Base-by-base conservation (phyloP, 371 early-diverging fungal species). In the Thermomucor indicae-seudaticae region DNA sequence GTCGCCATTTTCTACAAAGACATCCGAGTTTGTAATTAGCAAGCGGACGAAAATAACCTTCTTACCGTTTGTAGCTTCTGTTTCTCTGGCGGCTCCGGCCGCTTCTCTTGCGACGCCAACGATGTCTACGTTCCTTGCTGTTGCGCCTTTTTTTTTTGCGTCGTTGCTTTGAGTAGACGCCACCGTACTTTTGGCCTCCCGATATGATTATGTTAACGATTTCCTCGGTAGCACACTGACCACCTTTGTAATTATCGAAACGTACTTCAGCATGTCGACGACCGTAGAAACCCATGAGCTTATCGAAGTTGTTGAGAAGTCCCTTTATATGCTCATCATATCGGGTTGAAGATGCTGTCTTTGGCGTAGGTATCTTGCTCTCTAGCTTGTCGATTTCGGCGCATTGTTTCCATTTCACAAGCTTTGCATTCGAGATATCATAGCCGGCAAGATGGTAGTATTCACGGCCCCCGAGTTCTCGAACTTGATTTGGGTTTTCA, bases 231-330 rank as follows among this genome's bases (percentile, higher is more conserved):
- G 47, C 20, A 7, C 34, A 41, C 39, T 57, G 51, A 2, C 41
- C 23, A 20, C 47, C 47, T 44, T 47, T 14, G 23, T 57, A 57
- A 12, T 51, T 51, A 17, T 42, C 20, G 29, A 57, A 47, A 6
- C 22, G 24, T 17, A 53, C 24, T 22, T 45, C 25, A 46, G 43
- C 43, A 6, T 0, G 22, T 22, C 43, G 14, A 23, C 43, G 14
- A 24, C 22, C 22, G 43, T 24, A 42, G 11, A 2, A 22, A 2
- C 23, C 8, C 7, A 32, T 14, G 14, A 32, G 32, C 8, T 32
- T n/a, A 32, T 32, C 32, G 8, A 32, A 14, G 7, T 14, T 7
- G 32, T 42, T 23, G 43, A 42, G 24, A 14, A 42, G 19, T 11
- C 23, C 20, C 11, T n/a, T 14, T 14, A 42, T 14, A 19, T 22